Conservation (phyloP, 139 green algal species). For the Marvania coccoides region DNA sequence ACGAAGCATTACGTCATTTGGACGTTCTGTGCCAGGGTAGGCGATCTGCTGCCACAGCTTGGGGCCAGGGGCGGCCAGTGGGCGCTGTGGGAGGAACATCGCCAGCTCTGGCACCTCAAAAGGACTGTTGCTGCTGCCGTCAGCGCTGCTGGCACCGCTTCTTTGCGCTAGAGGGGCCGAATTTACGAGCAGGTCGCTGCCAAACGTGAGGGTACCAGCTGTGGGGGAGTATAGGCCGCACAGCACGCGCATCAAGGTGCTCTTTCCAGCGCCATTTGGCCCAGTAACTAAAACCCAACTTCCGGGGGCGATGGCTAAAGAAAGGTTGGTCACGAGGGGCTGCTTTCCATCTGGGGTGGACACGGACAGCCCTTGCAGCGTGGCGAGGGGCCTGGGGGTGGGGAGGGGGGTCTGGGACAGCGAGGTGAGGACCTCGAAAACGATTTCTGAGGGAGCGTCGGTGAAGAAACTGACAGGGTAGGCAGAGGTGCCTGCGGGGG, state of each 20-base stretch:
- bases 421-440: constrained; percentile 8
- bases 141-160: not conserved
- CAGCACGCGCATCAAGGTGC: constrained; percentile 30
- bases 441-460: constrained; percentile 6
- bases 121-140: not conserved
- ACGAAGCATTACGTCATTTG: not conserved
- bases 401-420: not conserved
- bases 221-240: constrained; percentile 7
- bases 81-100: constrained; percentile 43
- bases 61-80: constrained; percentile 37
- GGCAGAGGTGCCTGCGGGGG: constrained; percentile 13
- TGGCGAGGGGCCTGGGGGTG: not conserved
- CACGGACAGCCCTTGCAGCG: constrained; percentile 4
- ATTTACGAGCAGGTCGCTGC: not conserved
- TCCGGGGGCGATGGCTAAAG: constrained; percentile 3
- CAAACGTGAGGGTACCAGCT: not conserved
- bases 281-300: constrained; percentile 25
- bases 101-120: not conserved
- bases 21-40: constrained; percentile 24
- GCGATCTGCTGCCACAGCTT: constrained; percentile 44
- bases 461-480: constrained; percentile 53
- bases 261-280: constrained; percentile 43
- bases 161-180: too few relatives aligned
- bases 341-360: not conserved
- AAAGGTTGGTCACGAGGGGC: constrained; percentile 1